A percentile compares a stretch with the other conserved stretches of the same genome.
These are phyloP conservation scores for Serendipita vermifera DNA, from an alignment of 768 basidiomycete genomes.

Conservation along the genomic window DNA sequence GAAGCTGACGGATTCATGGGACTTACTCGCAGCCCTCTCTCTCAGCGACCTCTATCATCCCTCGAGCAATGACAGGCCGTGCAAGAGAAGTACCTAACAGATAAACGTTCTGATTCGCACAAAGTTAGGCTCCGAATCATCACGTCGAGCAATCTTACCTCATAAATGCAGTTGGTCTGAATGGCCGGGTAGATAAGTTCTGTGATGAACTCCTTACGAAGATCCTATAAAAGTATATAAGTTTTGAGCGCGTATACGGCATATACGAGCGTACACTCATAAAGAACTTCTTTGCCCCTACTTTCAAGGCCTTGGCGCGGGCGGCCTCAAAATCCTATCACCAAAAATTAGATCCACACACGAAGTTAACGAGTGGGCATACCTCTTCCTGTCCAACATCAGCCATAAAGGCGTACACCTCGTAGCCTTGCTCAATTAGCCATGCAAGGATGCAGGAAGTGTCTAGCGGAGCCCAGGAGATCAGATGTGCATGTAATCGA, in stretches of 20 bases:
- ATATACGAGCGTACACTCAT: constrained; percentile 42
- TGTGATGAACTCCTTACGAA: constrained; percentile 88
- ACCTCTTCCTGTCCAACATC: constrained; percentile 90
- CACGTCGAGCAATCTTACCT: constrained; percentile 36
- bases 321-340: constrained; percentile 85
- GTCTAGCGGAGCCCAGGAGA: constrained; percentile 37
- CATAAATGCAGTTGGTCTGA: constrained; percentile 98
- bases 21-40: constrained; percentile 90
- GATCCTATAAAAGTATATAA: constrained; percentile 42
- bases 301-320: constrained; percentile 71
- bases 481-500: background rate
- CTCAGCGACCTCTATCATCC: constrained; percentile 91
- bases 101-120: constrained; percentile 65
- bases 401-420: constrained; percentile 94
- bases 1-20: background rate
- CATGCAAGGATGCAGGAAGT: constrained; percentile 98
- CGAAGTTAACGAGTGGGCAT: constrained; percentile 14
- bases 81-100: constrained; percentile 96
- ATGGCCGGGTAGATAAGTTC: constrained; percentile 97
- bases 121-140: background rate
- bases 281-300: constrained; percentile 96
- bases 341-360: background rate
- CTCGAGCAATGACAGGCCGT: constrained; percentile 95
- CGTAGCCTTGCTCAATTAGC: constrained; percentile 97
- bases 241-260: no score